Conservation (phyloP, 2,329 filamentous ascomycete genomes). For the Bipolaris cookei region DNA sequence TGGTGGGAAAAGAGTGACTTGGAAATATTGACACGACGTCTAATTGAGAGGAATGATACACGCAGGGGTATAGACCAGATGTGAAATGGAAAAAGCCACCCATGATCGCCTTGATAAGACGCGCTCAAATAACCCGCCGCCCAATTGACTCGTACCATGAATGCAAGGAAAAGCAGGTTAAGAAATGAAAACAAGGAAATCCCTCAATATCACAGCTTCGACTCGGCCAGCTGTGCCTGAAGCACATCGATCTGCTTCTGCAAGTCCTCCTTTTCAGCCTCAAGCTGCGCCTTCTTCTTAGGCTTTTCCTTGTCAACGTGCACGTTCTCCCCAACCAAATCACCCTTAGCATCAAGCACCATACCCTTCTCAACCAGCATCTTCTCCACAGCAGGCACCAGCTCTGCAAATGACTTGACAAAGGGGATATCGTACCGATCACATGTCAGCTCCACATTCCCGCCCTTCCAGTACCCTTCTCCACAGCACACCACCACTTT, state of each 20-base stretch:
- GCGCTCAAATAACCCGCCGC: not conserved
- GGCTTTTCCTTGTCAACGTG: slow-evolving; percentile 11
- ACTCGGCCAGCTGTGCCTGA: slow-evolving; percentile 2
- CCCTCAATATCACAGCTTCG: not conserved
- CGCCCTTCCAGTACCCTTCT: slow-evolving; percentile 62
- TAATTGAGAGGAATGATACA: not conserved
- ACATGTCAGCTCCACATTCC: slow-evolving; percentile 67
- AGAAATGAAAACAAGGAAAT: not conserved
- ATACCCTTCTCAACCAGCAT: slow-evolving; percentile 42
- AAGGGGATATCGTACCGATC: slow-evolving; percentile 53
- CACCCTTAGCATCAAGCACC: slow-evolving; percentile 23
- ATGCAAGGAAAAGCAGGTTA: not conserved
- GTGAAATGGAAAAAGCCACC: not conserved
- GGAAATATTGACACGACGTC: not conserved
- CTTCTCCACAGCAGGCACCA: slow-evolving; percentile 48
- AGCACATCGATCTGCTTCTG: slow-evolving; percentile 9
- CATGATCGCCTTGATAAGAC: not conserved
- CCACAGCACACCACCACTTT: slow-evolving; percentile 63
- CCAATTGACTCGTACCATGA: not conserved
- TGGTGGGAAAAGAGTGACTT: not conserved
- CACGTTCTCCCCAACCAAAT: slow-evolving; percentile 16
- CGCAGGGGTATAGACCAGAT: not conserved
- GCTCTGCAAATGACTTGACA: slow-evolving; percentile 51
- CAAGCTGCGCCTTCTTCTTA: slow-evolving; percentile 12
- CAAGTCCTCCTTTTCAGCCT: slow-evolving; percentile 8